A percentile compares a stretch with the other conserved stretches of the same genome.
Evolutionary conservation across 1,284 basidiomycete genomes (phyloP).

Genomic region (Marasmius oreades): DNA sequence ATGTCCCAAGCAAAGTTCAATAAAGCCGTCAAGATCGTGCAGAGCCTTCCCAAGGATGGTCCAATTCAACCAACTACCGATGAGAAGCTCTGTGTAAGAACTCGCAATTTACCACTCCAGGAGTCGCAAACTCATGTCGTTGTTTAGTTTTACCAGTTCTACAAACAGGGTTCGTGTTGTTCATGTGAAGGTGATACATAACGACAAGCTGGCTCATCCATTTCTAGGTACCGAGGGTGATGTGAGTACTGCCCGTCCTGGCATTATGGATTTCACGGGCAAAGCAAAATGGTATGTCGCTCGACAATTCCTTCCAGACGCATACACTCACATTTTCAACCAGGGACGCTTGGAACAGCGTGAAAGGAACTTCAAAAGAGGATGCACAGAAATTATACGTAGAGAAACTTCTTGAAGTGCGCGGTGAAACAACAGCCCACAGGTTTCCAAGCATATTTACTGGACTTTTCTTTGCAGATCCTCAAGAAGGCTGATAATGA

Average conservation of each 20-base stretch:
- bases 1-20: constrained; percentile 74
- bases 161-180: constrained; percentile 74
- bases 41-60: constrained; percentile 75
- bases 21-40: constrained; percentile 73
- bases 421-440: constrained; percentile 18
- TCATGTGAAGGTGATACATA: background rate
- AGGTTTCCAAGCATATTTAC: background rate
- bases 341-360: constrained; percentile 86
- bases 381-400: constrained; percentile 74
- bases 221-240: constrained; percentile 73
- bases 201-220: background rate
- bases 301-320: constrained; percentile 6
- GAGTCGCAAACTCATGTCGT: constrained; percentile 8
- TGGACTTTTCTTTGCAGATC: constrained; percentile 37
- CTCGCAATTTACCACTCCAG: constrained; percentile 12
- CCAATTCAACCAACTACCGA: constrained; percentile 74
- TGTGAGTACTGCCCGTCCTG: constrained; percentile 60
- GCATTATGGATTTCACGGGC: constrained; percentile 75
- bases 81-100: constrained; percentile 70
- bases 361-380: constrained; percentile 71
- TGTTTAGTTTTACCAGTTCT: constrained; percentile 87
- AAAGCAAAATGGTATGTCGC: constrained; percentile 76
- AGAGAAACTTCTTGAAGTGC: constrained; percentile 64
- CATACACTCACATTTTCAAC: constrained; percentile 13
- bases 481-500: constrained; percentile 48